Conservation (phyloP, 495 filamentous ascomycete species). For the Neurospora sp. region DNA sequence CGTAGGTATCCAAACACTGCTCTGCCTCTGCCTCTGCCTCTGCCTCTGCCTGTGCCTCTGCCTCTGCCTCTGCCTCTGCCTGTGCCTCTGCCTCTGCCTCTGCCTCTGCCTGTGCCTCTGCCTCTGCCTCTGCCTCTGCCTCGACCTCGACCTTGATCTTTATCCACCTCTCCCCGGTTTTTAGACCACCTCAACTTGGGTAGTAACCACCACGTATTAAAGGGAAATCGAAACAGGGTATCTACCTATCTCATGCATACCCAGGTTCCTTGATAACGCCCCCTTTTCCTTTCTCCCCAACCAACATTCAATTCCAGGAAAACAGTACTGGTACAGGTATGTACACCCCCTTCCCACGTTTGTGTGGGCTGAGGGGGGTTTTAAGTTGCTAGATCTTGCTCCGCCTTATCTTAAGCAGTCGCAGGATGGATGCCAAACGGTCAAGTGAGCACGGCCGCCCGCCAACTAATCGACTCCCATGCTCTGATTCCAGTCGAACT, state of each 20-base stretch:
- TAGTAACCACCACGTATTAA: not conserved
- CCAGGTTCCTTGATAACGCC: not conserved
- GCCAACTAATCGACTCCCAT: slow-evolving; percentile 26
- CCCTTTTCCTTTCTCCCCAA: not conserved
- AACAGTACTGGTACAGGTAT: not conserved
- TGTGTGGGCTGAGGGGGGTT: not conserved
- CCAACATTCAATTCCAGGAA: not conserved
- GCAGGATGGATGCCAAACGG: not conserved
- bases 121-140: not conserved
- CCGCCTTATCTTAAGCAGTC: not conserved
- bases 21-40: not conserved
- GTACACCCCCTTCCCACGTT: not conserved
- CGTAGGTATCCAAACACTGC: not conserved
- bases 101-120: not conserved
- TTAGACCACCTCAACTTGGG: not conserved
- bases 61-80: not conserved
- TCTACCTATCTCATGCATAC: not conserved
- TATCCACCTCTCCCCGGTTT: not conserved
- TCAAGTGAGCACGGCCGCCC: not conserved
- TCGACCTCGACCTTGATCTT: not conserved
- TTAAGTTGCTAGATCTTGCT: not conserved
- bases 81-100: not conserved
- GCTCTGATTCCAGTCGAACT: slow-evolving; percentile 16
- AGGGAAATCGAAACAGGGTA: not conserved
- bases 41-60: not conserved